Percentiles rank a stretch among this genome's conserved stretches.
Evolutionary conservation across 352 stramenopile genomes (phyloP).

Genomic region (Phytophthora tentaculata): DNA sequence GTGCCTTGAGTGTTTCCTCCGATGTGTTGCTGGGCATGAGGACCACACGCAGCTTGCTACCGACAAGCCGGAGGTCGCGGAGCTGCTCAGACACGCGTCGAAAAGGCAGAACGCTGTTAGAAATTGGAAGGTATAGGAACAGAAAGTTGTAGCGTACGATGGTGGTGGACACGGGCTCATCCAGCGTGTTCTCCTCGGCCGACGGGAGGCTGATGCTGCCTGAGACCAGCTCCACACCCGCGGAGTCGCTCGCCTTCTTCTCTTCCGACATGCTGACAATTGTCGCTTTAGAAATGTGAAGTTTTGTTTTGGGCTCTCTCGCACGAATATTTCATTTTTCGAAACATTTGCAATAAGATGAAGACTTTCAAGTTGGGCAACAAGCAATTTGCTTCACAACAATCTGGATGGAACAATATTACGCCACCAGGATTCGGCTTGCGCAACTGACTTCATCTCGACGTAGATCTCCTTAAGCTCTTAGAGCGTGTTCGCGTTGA

Average conservation of each 20-base stretch:
- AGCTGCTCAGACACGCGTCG: slow-evolving; percentile 49
- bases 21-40: slow-evolving; percentile 91
- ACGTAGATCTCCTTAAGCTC: too few relatives aligned
- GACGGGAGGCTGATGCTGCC: slow-evolving; percentile 85
- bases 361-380: too few relatives aligned
- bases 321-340: slow-evolving; percentile 19
- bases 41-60: slow-evolving; percentile 90
- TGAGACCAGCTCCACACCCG: slow-evolving; percentile 56
- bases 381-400: too few relatives aligned
- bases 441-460: too few relatives aligned
- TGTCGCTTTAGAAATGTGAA: slow-evolving; percentile 17
- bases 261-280: slow-evolving; percentile 32
- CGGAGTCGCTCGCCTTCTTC: slow-evolving; percentile 18
- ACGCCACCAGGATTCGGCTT: too few relatives aligned
- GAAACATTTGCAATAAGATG: slow-evolving; percentile 2
- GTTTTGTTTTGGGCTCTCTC: slow-evolving; percentile 7
- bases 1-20: slow-evolving; percentile 91
- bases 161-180: slow-evolving; percentile 88
- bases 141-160: slow-evolving; percentile 60
- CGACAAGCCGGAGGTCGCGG: slow-evolving; percentile 87
- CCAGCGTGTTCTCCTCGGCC: slow-evolving; percentile 80
- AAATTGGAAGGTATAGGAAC: neutral
- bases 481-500: too few relatives aligned
- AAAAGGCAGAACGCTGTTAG: neutral
- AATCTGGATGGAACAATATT: too few relatives aligned